These are phyloP conservation scores for Yamadazyma aaseri DNA, from an alignment of 1,139 yeast genomes.

Conservation along the genomic window DNA sequence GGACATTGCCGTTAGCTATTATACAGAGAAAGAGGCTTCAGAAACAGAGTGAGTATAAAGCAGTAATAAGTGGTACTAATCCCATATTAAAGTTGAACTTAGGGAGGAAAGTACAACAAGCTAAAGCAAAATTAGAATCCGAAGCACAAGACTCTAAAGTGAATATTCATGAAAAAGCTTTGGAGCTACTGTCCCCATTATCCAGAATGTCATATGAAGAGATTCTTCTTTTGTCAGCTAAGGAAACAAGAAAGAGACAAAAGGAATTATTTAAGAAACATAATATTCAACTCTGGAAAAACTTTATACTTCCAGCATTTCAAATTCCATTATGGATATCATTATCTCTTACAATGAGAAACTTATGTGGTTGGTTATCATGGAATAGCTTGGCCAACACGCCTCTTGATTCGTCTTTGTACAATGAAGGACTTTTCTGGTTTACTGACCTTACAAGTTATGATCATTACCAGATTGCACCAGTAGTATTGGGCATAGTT, in stretches of 20 bases:
- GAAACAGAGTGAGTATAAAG: constrained; percentile 67
- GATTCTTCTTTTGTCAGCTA: constrained; percentile 66
- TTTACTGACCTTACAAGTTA: constrained; percentile 54
- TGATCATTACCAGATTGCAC: constrained; percentile 67
- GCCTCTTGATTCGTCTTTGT: constrained; percentile 55
- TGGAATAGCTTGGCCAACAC: constrained; percentile 45
- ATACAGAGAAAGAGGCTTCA: constrained; percentile 66
- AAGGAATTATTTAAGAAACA: constrained; percentile 62
- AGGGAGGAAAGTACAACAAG: constrained; percentile 53
- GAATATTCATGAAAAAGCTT: constrained; percentile 12
- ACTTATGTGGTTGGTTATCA: constrained; percentile 70
- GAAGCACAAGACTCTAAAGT: constrained; percentile 8
- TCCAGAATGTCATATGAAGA: constrained; percentile 71
- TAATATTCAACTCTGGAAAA: constrained; percentile 79
- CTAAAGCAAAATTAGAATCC: constrained; percentile 29
- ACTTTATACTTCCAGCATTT: constrained; percentile 66
- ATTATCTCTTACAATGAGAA: constrained; percentile 72
- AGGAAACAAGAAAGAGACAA: constrained; percentile 76
- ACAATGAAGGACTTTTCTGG: constrained; percentile 61
- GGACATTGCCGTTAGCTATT: constrained; percentile 80
- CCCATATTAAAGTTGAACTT: constrained; percentile 74
- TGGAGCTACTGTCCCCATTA: constrained; percentile 24
- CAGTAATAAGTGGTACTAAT: constrained; percentile 68
- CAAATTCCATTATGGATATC: constrained; percentile 91
- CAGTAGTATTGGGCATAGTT: constrained; percentile 66